Evolutionary conservation across 805 yeast species (phyloP), one percentile per base, ranked within the genome.

Genomic region (Saturnispora saitoi): DNA sequence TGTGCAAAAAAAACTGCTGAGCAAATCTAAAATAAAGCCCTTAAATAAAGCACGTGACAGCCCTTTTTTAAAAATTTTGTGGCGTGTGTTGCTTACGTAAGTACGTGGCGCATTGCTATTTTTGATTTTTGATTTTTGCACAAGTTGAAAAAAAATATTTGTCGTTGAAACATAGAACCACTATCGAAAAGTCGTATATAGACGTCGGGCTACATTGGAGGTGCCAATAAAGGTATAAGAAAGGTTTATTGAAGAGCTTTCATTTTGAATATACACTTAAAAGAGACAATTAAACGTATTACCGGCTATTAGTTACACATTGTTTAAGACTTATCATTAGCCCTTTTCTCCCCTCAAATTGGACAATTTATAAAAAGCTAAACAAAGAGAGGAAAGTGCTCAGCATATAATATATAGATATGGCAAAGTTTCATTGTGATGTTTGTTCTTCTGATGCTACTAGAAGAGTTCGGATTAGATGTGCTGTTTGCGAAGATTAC

Each of bases 361-460:
- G 41, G 29, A 14, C 41, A 22, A 12, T 14, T 12, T n/a, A 14
- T 9, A 7, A 26, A 7, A 30, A 38, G 14, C 8, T 19, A 30
- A 31, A n/a, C 12, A 14, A 14, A n/a, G 15, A 19, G n/a, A 17
- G 20, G 38, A 46, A 41, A 46, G 20, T 31, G 48, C 48, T 46
- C 48, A 46, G 48, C 48, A 45, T 22, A 24, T 4, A 28, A 28
- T 38, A n/a, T 24, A 24, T 6, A 31, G 32, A 30, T 49, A 66
- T 68, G 57, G 73, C 73, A 41, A 76, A 78, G 59, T 88, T 78
- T 64, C 95, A 88, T 62, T 93, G 99, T 68, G 99, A 93, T 67
- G 88, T 88, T 11, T 93, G 99, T 63, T 83, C 96, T n/a, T 76
- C 95, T 1, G 99, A 93, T 65, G 86, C 97, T 63, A 90, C 98